Base-by-base conservation (phyloP, 169 alveolate species). In the Cryptosporidium sp. region DNA sequence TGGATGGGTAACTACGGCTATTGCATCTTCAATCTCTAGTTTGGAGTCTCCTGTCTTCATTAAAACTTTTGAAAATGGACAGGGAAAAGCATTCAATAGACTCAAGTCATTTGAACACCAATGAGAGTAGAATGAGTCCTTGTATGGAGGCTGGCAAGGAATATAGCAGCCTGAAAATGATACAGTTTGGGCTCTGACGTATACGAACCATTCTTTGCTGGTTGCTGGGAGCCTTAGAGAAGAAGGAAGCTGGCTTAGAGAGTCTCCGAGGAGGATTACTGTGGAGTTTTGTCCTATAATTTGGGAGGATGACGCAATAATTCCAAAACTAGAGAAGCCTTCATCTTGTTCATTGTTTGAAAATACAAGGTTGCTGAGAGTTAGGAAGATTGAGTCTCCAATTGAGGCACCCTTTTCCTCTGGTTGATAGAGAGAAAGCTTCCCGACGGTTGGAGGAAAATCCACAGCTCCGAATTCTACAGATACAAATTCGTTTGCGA, bases 401-500 rank as follows among this genome's bases (percentile, higher is more conserved):
- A 80, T 61, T 2, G 89, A 80, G 2, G 51, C 86, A 12, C 86
- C 86, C 10, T 52, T 37, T 52, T 55, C 86, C 33, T 80, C 59
- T 23, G 89, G 89, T 37, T 43, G 67, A 2, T 59, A 48, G 2
- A 61, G 29, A 18, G 89, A 43, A 23, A 80, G 68, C 70, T 65
- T 80, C 23, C 89, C 89, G 12, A 62, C 70, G 6, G 48, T 48
- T 37, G 89, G 89, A 33, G 89, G 89, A 65, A 41, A 80, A 55
- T 80, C 89, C 14, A 80, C 89, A 16, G 70, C 89, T 62, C 89
- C 89, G 62, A 61, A 80, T 43, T 80, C 89, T 31, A 80, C 29
- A 10, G 80, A 65, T 8, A 62, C 45, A 43, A 62, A 80, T 41
- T 62, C 75, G 39, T 50, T 33, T 45, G 31, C 41, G 7, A 23